Base-by-base conservation (phyloP, 1,284 basidiomycete genomes). In the Ceraceosorus guamensis region DNA sequence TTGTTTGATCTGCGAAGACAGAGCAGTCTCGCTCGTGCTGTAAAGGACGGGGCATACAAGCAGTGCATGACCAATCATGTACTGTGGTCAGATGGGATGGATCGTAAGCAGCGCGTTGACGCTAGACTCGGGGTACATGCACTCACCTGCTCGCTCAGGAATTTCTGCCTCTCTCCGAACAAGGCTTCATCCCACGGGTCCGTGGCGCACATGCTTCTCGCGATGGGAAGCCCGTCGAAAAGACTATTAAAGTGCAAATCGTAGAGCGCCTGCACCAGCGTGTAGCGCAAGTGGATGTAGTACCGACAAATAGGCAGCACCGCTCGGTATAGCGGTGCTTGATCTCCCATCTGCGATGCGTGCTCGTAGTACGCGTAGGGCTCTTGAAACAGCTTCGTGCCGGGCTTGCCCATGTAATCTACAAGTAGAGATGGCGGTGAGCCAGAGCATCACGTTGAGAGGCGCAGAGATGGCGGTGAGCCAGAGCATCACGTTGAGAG, bases 281-380 rank as follows among this genome's bases (percentile, higher is more conserved):
- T 51, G 34, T 51, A 51, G 8, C 50, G 24, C 5, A 51, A 24
- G 5, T 32, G 35, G 33, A 51, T 51, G 33, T 31, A 51, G 34
- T 51, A 51, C 16, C 50, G 50, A 41, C 50, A 51, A 5, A 51
- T 51, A 2, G 50, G 50, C 32, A 51, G 43, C 30, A 51, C 50
- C 7, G 50, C 24, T 45, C 18, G 34, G 34, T 51, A 51, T 2
- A 51, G 43, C 7, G 8, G 6, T n/a, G 24, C 50, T 3, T 51
- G 50, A 8, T 41, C 34, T 11, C 34, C 34, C 18, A 51, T 43
- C 5, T 41, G 13, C 24, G 13, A 13, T 13, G 50, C 50, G 3
- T 51, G 30, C 32, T 51, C 50, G 43, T 34, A 51, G 35, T 51
- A 51, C 18, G 13, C 50, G 43, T 51, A 51, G 11, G 50, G 50